These are phyloP conservation scores for Canna indica DNA, from an alignment of 176 grass and related monocot genomes.

Conservation along the genomic window DNA sequence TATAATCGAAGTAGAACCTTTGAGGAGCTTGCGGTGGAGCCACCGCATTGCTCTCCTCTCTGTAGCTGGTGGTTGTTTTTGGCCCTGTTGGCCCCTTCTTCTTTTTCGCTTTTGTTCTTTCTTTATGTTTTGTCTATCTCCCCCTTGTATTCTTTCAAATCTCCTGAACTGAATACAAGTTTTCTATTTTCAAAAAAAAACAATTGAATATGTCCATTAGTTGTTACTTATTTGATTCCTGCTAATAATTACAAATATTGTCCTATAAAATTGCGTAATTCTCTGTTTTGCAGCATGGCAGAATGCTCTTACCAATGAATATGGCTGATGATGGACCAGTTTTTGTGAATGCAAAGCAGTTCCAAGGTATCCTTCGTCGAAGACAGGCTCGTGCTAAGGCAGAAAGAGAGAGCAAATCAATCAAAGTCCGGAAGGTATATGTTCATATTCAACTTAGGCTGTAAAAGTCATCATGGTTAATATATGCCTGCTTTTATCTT, in stretches of 20 bases:
- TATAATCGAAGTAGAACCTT: too few species aligned
- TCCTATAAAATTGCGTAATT: too few species aligned
- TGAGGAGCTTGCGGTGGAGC: too few species aligned
- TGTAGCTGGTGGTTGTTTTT: too few species aligned
- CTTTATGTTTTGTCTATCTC: too few species aligned
- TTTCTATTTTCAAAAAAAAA: too few species aligned
- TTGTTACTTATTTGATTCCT: not conserved
- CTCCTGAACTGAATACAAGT: too few species aligned
- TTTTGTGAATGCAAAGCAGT: slow-evolving; percentile 8
- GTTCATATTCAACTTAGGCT: not conserved
- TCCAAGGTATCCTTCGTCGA: slow-evolving; percentile 8
- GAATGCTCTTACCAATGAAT: slow-evolving; percentile 9
- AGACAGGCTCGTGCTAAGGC: slow-evolving; percentile 6
- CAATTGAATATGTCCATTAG: not conserved
- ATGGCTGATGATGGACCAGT: slow-evolving; percentile 2
- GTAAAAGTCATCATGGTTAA: not conserved
- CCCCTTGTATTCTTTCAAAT: too few species aligned
- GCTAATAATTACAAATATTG: not conserved
- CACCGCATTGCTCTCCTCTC: too few species aligned
- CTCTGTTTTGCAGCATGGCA: not conserved
- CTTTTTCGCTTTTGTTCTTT: too few species aligned
- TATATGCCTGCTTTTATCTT: not conserved
- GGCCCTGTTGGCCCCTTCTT: too few species aligned
- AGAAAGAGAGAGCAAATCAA: not conserved
- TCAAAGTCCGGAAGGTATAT: not conserved